Evolutionary conservation across 106 monocot species (phyloP).

Genomic region (Platanthera guangdongensis): DNA sequence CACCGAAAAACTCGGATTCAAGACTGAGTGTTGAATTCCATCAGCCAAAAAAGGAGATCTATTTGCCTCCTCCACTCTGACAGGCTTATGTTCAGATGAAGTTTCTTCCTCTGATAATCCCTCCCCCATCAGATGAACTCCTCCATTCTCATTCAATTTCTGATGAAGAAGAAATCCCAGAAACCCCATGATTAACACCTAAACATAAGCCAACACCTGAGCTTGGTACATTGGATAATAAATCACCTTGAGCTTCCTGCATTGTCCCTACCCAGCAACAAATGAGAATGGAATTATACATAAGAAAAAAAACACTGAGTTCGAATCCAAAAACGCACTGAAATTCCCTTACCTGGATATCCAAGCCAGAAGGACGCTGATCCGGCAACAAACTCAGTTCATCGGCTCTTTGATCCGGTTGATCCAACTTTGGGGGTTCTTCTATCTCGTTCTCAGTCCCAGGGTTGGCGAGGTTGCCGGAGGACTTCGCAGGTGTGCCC

Average conservation of each 20-base stretch:
- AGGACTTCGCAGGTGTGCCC: constrained; percentile 30
- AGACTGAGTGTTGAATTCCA: neutral
- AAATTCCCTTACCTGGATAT: constrained; percentile 23
- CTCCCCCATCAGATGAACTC: constrained; percentile 3
- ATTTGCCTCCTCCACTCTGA: constrained; percentile 11
- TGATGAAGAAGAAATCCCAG: neutral
- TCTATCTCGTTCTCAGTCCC: constrained; percentile 17
- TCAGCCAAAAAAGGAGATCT: constrained; percentile 4
- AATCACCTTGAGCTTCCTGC: constrained; percentile 50
- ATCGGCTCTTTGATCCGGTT: neutral
- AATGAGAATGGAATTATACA: constrained; percentile 66
- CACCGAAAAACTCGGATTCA: neutral
- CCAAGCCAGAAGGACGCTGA: constrained; percentile 10
- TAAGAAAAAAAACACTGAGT: too few species aligned
- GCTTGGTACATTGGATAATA: constrained; percentile 9
- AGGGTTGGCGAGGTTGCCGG: constrained; percentile 13
- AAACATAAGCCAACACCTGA: neutral
- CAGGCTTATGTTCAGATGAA: neutral
- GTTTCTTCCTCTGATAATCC: constrained; percentile 3
- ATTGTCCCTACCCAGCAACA: constrained; percentile 72
- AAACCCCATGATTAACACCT: constrained; percentile 5
- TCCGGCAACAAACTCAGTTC: neutral
- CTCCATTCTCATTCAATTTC: constrained; percentile 10
- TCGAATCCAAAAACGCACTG: too few species aligned
- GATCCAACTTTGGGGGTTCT: neutral